phyloP scores from a whole-genome alignment of 345 rosid species.

The Brassica rapa region DNA sequence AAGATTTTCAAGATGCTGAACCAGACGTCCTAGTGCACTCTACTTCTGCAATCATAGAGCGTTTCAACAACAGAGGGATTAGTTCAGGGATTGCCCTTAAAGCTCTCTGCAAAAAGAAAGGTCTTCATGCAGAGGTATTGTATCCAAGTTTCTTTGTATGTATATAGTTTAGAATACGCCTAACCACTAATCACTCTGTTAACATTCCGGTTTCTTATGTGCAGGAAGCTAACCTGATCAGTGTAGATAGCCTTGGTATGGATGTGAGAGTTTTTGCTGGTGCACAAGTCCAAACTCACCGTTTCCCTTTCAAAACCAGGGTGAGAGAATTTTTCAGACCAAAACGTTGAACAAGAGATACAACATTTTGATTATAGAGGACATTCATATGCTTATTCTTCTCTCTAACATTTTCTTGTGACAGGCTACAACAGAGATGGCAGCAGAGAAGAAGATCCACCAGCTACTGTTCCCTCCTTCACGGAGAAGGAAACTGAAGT shows the following conservation, averaged over 20 bases:
- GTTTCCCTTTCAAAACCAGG: slow-evolving; percentile 85
- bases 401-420: slow-evolving; percentile 1
- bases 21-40: slow-evolving; percentile 78
- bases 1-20: slow-evolving; percentile 93
- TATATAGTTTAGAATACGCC: neutral
- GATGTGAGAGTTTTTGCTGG: slow-evolving; percentile 81
- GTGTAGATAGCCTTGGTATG: slow-evolving; percentile 89
- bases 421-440: slow-evolving; percentile 68
- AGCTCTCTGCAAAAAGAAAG: slow-evolving; percentile 90
- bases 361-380: neutral
- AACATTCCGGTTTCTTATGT: neutral
- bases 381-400: slow-evolving; percentile 2
- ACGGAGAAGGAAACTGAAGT: slow-evolving; percentile 65
- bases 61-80: slow-evolving; percentile 64
- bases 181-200: neutral
- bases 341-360: slow-evolving; percentile 21
- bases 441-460: slow-evolving; percentile 87
- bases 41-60: slow-evolving; percentile 64
- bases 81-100: slow-evolving; percentile 63
- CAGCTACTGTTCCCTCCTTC: slow-evolving; percentile 77
- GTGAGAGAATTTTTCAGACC: slow-evolving; percentile 40
- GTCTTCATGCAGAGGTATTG: slow-evolving; percentile 72
- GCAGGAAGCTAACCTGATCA: slow-evolving; percentile 75
- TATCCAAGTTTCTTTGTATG: neutral
- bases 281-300: slow-evolving; percentile 74